Conservation (phyloP, 176 grass and related monocot species). For the Phyllostachys edulis region DNA sequence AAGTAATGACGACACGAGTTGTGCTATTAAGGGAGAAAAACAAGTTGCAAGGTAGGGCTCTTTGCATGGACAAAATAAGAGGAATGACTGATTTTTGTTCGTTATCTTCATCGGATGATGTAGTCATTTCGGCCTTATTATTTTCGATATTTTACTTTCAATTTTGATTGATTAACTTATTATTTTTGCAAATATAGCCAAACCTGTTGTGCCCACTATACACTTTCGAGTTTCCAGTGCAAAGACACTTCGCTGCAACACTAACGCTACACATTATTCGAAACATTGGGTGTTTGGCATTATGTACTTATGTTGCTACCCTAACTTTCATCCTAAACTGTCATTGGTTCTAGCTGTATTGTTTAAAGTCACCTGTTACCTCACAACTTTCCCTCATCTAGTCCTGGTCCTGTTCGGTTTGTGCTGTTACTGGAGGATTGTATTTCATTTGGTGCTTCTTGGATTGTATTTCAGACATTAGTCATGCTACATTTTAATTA, state of each 20-base stretch:
- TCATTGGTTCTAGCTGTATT: not conserved
- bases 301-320: not conserved
- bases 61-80: not conserved
- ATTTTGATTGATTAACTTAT: not conserved
- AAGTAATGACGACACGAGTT: not conserved
- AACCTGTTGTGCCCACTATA: not conserved
- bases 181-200: not conserved
- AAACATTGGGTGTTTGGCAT: not conserved
- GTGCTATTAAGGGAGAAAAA: not conserved
- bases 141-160: not conserved
- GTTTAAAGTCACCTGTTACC: not conserved
- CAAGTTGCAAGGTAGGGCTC: not conserved
- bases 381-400: not conserved
- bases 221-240: not conserved
- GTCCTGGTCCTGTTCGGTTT: not conserved
- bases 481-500: constrained; percentile 6
- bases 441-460: not conserved
- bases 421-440: not conserved
- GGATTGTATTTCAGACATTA: constrained; percentile 21
- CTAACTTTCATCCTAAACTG: not conserved
- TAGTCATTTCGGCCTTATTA: not conserved
- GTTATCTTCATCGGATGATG: not conserved
- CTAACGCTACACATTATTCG: not conserved
- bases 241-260: not conserved
- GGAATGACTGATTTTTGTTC: not conserved